Evolutionary conservation across 106 monocot species (phyloP).

Genomic region (Posidonia australis): DNA sequence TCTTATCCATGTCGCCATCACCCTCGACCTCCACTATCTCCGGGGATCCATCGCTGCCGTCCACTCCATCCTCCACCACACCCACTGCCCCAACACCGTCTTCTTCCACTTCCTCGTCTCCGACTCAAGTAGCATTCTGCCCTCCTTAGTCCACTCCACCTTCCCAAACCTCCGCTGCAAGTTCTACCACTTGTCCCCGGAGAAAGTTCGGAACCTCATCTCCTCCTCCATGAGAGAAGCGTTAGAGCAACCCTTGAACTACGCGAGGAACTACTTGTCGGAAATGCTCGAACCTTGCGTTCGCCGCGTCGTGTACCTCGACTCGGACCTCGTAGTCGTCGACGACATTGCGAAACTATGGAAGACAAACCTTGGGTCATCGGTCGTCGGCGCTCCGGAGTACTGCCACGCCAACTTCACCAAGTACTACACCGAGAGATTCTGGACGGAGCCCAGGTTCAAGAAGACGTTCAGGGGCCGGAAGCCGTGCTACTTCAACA

Average conservation of each 20-base stretch:
- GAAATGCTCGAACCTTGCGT: constrained; percentile 86
- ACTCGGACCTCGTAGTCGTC: constrained; percentile 90
- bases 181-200: constrained; percentile 77
- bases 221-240: constrained; percentile 87
- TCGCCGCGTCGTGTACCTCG: constrained; percentile 82
- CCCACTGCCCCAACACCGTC: constrained; percentile 78
- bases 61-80: constrained; percentile 71
- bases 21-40: constrained; percentile 76
- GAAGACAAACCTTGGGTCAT: constrained; percentile 45
- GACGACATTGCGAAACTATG: constrained; percentile 93
- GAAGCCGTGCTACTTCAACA: constrained; percentile 90
- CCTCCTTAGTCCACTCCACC: constrained; percentile 52
- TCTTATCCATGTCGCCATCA: constrained; percentile 88
- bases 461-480: constrained; percentile 41
- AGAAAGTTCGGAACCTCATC: constrained; percentile 57
- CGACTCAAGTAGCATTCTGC: too few relatives aligned
- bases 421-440: constrained; percentile 82
- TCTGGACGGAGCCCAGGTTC: constrained; percentile 65
- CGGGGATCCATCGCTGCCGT: constrained; percentile 96
- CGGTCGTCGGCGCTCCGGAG: constrained; percentile 83
- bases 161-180: constrained; percentile 76
- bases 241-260: constrained; percentile 95
- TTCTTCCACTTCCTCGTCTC: constrained; percentile 95
- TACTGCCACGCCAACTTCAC: constrained; percentile 99
- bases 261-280: constrained; percentile 94